Conservation (phyloP, 1,284 basidiomycete species). For the Malassezia sp. region DNA sequence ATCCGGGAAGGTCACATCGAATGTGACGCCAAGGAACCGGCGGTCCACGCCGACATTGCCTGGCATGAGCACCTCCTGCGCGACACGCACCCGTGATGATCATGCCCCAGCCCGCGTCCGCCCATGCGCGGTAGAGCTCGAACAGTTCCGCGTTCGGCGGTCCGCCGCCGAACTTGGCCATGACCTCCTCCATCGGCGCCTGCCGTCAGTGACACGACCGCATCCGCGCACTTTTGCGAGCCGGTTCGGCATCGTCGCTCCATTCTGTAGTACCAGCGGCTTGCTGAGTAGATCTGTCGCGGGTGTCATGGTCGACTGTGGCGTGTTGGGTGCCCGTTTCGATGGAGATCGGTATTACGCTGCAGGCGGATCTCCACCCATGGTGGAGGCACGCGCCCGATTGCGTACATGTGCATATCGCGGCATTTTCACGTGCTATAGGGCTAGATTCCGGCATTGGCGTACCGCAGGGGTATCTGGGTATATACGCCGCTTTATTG, state of each 20-base stretch:
- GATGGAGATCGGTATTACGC: background rate
- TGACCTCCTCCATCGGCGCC: conserved; percentile 46
- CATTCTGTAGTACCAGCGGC: conserved; percentile 54
- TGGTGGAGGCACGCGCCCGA: no score
- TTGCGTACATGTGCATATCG: no score
- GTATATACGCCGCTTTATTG: no score
- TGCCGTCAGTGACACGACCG: no score
- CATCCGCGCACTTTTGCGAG: no score
- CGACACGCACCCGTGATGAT: conserved; percentile 71
- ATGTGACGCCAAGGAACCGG: conserved; percentile 64
- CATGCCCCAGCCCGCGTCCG: conserved; percentile 70
- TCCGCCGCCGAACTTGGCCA: conserved; percentile 30
- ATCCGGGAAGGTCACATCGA: conserved; percentile 61
- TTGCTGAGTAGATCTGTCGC: background rate
- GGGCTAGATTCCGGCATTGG: no score
- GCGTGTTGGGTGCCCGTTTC: background rate
- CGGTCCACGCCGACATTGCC: conserved; percentile 70
- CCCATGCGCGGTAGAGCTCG: conserved; percentile 66
- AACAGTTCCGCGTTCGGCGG: conserved; percentile 50
- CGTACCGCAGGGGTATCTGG: no score
- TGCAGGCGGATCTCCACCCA: no score
- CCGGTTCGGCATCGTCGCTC: conserved; percentile 49
- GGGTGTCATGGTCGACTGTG: no score
- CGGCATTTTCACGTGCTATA: no score
- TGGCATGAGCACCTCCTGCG: no score